Evolutionary conservation across 805 yeast species (phyloP), one percentile per base, ranked within the genome.

Genomic region (Candida jianshihensis): DNA sequence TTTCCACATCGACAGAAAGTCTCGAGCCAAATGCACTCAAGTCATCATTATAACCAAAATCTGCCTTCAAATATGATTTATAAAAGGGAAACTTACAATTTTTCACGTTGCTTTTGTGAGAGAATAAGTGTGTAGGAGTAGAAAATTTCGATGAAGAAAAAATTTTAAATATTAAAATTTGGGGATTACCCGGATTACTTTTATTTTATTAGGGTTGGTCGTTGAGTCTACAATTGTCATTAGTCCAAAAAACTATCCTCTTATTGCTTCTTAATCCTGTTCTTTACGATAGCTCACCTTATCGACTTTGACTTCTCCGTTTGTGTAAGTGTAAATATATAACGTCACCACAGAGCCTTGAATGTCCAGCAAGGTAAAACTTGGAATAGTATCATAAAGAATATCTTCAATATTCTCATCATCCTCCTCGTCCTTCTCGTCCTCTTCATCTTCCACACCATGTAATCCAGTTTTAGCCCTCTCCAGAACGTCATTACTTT

Each of bases 21-120:
- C 96, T 87, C 95, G 96, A 88, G 96, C 96, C 96, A 88, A 88
- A 88, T 88, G 96, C 96, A 86, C 95, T 88, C 96, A 42, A 38
- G 49, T 48, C 53, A 48, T 49, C 51, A 44, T 42, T 21, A 33
- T 13, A 31, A 26, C 8, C 26, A 29, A 28, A 14, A 14, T n/a
- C 16, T 26, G n/a, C 29, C 6, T 9, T 26, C 17, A 5, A 6
- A 6, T 14, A 26, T 14, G 29, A 26, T n/a, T 26, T 9, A 10
- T 21, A 11, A 21, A 21, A 8, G 11, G n/a, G n/a, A 24, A 26
- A 26, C 29, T 26, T 26, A 26, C 29, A 26, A 14, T 9, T 15
- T 26, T n/a, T n/a, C n/a, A n/a, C n/a, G n/a, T n/a, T n/a, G n/a
- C n/a, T n/a, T n/a, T n/a, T n/a, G n/a, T n/a, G 15, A 6, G 18